phyloP scores from a whole-genome alignment of 2,329 filamentous ascomycete species.

The Arthroderma sp. region DNA sequence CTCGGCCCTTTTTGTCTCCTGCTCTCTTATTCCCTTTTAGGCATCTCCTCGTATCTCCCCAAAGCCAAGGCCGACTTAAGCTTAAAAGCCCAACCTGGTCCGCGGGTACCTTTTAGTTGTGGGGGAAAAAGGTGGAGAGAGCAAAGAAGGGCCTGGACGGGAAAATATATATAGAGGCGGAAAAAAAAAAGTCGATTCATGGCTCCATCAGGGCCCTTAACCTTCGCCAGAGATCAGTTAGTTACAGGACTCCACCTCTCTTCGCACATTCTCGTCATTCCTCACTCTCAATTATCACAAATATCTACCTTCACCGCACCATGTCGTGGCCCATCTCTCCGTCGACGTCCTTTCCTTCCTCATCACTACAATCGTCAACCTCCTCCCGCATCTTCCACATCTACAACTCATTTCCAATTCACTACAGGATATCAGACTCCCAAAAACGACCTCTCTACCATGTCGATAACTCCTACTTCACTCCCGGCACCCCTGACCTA shows the following conservation, averaged over 20 bases:
- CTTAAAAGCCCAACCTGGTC: no score
- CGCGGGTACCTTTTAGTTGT: not conserved
- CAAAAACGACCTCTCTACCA: slow-evolving; percentile 13
- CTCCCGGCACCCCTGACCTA: slow-evolving; percentile 25
- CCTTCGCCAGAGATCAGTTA: not conserved
- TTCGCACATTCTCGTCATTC: not conserved
- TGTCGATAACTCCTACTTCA: slow-evolving; percentile 21
- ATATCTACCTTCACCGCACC: no score
- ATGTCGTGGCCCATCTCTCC: not conserved
- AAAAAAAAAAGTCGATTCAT: not conserved
- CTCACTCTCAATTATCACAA: not conserved
- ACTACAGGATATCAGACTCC: not conserved
- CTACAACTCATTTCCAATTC: not conserved
- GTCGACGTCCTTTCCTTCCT: not conserved
- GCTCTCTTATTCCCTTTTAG: not conserved
- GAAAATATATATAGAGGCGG: not conserved
- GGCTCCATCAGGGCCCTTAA: not conserved
- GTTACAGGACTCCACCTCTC: not conserved
- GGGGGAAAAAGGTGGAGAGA: not conserved
- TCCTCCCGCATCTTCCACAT: not conserved
- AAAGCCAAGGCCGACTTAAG: not conserved
- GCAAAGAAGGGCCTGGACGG: not conserved
- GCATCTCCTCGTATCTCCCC: not conserved
- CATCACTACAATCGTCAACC: not conserved
- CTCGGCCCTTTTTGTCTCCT: not conserved